Conservation (phyloP, 1,139 yeast genomes). For the Pneumocystis oryctolagi region DNA sequence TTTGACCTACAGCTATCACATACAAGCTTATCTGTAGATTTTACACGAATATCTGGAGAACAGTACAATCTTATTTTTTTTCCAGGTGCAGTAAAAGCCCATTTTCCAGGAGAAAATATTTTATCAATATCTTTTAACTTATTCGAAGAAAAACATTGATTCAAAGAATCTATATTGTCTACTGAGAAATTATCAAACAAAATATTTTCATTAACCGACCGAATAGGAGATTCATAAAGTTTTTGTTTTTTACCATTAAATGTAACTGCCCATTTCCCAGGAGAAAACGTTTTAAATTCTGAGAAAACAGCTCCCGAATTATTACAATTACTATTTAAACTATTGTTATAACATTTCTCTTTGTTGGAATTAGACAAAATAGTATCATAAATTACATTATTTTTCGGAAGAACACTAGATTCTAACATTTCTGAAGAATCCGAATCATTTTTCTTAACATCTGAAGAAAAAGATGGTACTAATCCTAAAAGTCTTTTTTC, state of each 20-base stretch:
- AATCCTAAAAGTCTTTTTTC: not conserved
- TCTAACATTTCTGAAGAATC: not conserved
- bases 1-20: not conserved
- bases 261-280: not conserved
- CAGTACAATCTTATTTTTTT: not conserved
- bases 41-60: not conserved
- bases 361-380: not conserved
- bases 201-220: not conserved
- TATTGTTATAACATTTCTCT: not conserved
- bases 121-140: not conserved
- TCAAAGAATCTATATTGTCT: not conserved
- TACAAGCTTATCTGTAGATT: not conserved
- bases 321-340: not conserved
- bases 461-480: not conserved
- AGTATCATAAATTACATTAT: not conserved
- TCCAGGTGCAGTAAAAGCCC: not conserved
- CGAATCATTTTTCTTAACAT: not conserved
- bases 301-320: not conserved
- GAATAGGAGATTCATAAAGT: not conserved
- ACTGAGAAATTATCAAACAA: not conserved
- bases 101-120: not conserved
- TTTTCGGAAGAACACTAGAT: not conserved
- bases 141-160: not conserved
- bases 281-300: not conserved
- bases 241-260: not conserved